Conservation (phyloP, 805 yeast species). For the Wickerhamomyces queroliae region DNA sequence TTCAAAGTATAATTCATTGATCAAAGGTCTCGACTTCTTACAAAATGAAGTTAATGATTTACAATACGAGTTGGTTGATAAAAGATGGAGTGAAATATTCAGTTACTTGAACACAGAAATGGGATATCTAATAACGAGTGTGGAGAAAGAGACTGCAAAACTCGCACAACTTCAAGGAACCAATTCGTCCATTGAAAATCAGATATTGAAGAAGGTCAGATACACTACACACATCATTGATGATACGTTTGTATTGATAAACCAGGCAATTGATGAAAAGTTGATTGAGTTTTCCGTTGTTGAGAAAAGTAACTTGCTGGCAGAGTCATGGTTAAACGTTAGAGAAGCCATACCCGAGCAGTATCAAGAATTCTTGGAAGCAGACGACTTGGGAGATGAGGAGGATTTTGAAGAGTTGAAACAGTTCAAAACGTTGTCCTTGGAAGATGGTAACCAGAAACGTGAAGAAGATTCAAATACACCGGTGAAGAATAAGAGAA, state of each 20-base stretch:
- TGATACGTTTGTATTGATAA: slow-evolving; percentile 31
- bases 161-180: slow-evolving; percentile 18
- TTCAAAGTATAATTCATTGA: slow-evolving; percentile 32
- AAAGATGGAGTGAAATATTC: slow-evolving; percentile 52
- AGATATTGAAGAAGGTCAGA: slow-evolving; percentile 25
- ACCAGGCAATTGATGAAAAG: slow-evolving; percentile 35
- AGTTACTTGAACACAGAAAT: slow-evolving; percentile 39
- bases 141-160: slow-evolving; percentile 21
- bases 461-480: slow-evolving; percentile 6
- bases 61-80: slow-evolving; percentile 41
- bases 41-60: slow-evolving; percentile 34
- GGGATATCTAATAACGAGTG: slow-evolving; percentile 20
- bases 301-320: slow-evolving; percentile 29
- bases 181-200: slow-evolving; percentile 16
- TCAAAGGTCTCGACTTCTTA: slow-evolving; percentile 36
- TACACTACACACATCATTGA: slow-evolving; percentile 34
- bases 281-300: slow-evolving; percentile 32
- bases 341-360: slow-evolving; percentile 17
- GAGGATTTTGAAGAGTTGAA: slow-evolving; percentile 8
- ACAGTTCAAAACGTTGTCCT: slow-evolving; percentile 17
- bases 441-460: slow-evolving; percentile 9
- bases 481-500: slow-evolving; percentile 17
- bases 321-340: slow-evolving; percentile 26
- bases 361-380: slow-evolving; percentile 14
- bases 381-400: slow-evolving; percentile 3